A percentile compares a stretch with the other conserved stretches of the same genome.
Evolutionary conservation across 257 asterid species (phyloP).

Genomic region (Ocimum tenuiflorum): DNA sequence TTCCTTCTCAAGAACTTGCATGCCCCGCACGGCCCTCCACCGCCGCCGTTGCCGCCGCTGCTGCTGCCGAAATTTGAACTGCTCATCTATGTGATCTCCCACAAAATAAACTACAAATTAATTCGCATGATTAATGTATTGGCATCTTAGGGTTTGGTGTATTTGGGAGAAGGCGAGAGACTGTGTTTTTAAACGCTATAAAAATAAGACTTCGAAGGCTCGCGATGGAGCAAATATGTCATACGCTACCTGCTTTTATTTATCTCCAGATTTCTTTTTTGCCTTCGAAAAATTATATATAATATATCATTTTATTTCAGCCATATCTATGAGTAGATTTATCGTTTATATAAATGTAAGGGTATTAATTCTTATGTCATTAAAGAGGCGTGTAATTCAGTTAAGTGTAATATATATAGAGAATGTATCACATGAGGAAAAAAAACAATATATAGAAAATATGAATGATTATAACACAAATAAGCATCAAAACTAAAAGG

Average conservation of each 20-base stretch:
- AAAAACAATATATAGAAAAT: too few relatives aligned
- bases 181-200: constrained; percentile 29
- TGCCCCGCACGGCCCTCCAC: constrained; percentile 81
- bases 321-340: not conserved
- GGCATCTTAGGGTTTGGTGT: constrained; percentile 43
- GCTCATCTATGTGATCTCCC: constrained; percentile 32
- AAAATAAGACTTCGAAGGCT: constrained; percentile 73
- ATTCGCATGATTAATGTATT: not conserved
- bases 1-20: constrained; percentile 82
- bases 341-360: not conserved
- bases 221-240: constrained; percentile 86
- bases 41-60: constrained; percentile 27
- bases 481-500: too few relatives aligned
- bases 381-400: not conserved
- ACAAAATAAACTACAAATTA: not conserved
- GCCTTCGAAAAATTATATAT: too few relatives aligned
- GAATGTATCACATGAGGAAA: too few relatives aligned
- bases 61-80: constrained; percentile 22
- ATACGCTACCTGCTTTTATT: constrained; percentile 48
- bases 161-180: constrained; percentile 18
- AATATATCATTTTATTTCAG: not conserved
- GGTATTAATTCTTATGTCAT: not conserved
- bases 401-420: not conserved
- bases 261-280: constrained; percentile 38
- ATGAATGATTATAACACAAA: too few relatives aligned